A percentile compares a stretch with the other conserved stretches of the same genome.
phyloP scores from a whole-genome alignment of 2,329 filamentous ascomycete species.

The Sporothrix mexicana region DNA sequence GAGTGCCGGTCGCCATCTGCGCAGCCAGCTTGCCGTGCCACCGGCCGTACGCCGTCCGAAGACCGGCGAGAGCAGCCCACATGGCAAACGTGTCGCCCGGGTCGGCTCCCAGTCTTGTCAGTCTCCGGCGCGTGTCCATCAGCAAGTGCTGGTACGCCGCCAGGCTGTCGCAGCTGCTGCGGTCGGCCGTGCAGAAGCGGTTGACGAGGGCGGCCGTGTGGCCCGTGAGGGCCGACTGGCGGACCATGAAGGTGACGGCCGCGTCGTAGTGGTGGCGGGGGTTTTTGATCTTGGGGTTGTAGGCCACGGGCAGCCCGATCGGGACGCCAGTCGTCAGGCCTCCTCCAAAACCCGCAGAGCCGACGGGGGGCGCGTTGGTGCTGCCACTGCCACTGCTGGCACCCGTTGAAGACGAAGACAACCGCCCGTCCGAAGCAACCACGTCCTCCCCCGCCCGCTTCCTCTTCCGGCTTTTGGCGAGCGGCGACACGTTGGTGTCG shows the following conservation, averaged over 20 bases:
- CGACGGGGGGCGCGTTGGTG: too few species aligned
- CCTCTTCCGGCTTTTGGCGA: not conserved
- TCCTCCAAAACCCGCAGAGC: too few species aligned
- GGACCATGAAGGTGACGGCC: constrained; percentile 32
- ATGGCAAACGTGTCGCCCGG: constrained; percentile 36
- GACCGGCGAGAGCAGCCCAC: constrained; percentile 34
- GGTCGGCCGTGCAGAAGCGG: constrained; percentile 32
- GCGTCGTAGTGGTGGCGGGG: constrained; percentile 34
- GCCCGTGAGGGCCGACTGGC: constrained; percentile 30
- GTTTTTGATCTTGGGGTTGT: constrained; percentile 26
- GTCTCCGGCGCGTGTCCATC: constrained; percentile 31
- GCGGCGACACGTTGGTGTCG: not conserved
- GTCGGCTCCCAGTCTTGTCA: constrained; percentile 31
- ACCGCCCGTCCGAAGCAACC: not conserved
- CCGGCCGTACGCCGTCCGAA: constrained; percentile 30
- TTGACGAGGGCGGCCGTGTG: constrained; percentile 31
- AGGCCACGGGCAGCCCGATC: not conserved
- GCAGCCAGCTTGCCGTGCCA: constrained; percentile 30
- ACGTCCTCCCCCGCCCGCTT: not conserved
- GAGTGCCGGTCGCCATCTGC: constrained; percentile 6
- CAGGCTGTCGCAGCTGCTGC: constrained; percentile 33
- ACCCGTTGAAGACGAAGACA: too few species aligned
- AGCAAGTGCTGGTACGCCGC: constrained; percentile 36
- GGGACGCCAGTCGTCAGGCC: not conserved
- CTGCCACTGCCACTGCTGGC: too few species aligned